Percentiles rank a stretch among this genome's conserved stretches.
Evolutionary conservation across 2,329 filamentous ascomycete genomes (phyloP).

Genomic region (Fusarium chlamydosporum): DNA sequence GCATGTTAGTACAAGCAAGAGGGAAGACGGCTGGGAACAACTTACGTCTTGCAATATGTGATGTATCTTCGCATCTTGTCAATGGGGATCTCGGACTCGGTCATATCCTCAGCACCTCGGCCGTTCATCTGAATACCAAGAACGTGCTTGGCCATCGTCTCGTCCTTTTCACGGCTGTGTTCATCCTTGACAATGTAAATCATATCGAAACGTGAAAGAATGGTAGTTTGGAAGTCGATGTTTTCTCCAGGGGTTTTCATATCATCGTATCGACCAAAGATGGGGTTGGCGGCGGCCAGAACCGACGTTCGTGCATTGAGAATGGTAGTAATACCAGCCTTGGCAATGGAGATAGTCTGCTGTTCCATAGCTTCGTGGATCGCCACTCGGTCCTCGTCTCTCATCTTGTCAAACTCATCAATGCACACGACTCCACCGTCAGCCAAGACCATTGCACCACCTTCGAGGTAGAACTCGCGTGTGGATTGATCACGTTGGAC

Average conservation of each 20-base stretch:
- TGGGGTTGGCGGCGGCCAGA: slow-evolving; percentile 94
- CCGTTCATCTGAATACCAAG: slow-evolving; percentile 98
- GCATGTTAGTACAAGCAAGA: slow-evolving; percentile 49
- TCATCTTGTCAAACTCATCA: slow-evolving; percentile 99
- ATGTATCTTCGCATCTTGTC: slow-evolving; percentile 99
- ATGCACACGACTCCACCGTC: slow-evolving; percentile 98
- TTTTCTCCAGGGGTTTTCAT: slow-evolving; percentile 98
- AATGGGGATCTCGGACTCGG: slow-evolving; percentile 89
- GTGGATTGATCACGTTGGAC: slow-evolving; percentile 94
- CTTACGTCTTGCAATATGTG: slow-evolving; percentile 94
- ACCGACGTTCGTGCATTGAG: slow-evolving; percentile 96
- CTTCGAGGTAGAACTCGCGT: slow-evolving; percentile 97
- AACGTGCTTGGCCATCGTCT: slow-evolving; percentile 95
- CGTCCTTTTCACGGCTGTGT: slow-evolving; percentile 89
- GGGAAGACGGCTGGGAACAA: slow-evolving; percentile 37
- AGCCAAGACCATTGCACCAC: slow-evolving; percentile 97
- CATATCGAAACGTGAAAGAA: slow-evolving; percentile 98
- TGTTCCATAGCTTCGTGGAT: slow-evolving; percentile 99
- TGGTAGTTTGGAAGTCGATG: slow-evolving; percentile 99
- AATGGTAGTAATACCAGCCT: slow-evolving; percentile 98
- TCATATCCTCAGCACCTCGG: slow-evolving; percentile 82
- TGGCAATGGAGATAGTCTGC: slow-evolving; percentile 98
- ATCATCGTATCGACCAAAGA: slow-evolving; percentile 98
- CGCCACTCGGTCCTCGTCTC: slow-evolving; percentile 95
- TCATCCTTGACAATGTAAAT: slow-evolving; percentile 99